Base-by-base conservation (phyloP, 495 filamentous ascomycete species). In the Xanthoparmelia taractica region DNA sequence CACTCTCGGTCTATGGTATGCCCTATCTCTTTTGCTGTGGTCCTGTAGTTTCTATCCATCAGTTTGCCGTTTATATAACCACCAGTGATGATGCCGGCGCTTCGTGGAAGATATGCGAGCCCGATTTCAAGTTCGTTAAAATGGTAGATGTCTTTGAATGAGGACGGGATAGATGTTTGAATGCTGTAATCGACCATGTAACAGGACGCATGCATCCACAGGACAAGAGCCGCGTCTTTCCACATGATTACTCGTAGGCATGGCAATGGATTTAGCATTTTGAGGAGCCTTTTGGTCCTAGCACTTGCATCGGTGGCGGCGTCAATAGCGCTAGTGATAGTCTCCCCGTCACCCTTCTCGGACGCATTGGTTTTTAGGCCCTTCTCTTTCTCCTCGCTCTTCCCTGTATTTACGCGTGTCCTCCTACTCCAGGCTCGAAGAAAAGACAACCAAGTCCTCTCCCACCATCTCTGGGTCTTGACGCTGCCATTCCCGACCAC, bases 51-150 rank as follows among this genome's bases (percentile, higher is more conserved):
- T 27, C 65, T 65, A 60, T 82, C 80, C 65, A 82, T 64, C 70
- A 96, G 88, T 73, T 93, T 91, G 64, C 93, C 93, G 71, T 92
- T 91, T 65, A 89, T 85, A 65, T 96, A 86, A 45, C 91, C 89
- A 64, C 91, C 94, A 58, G 96, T 85, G 57, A 89, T 91, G 58
- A 93, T 74, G 25, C 80, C 79, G 1, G 75, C 61, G 1, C 76
- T 77, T 41, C 79, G 74, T 7, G 80, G 73, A 11, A 82, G 73
- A 40, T 68, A 78, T 47, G 70, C 63, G 11, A 77, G 65, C 2
- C 77, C 76, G 37, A 79, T 73, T 37, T 69, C 63, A 0, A 79
- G 52, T 40, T 76, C 74, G 27, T 71, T 63, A 4, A 77, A 70
- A 11, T 63, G 50, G 56, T 77, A 79, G n/a, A 58, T 4, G 67